Percentiles rank a stretch among this genome's conserved stretches.
These are phyloP conservation scores for Immersiporthe knoxdaviesiana DNA, from an alignment of 2,329 filamentous ascomycete species.

Conservation along the genomic window DNA sequence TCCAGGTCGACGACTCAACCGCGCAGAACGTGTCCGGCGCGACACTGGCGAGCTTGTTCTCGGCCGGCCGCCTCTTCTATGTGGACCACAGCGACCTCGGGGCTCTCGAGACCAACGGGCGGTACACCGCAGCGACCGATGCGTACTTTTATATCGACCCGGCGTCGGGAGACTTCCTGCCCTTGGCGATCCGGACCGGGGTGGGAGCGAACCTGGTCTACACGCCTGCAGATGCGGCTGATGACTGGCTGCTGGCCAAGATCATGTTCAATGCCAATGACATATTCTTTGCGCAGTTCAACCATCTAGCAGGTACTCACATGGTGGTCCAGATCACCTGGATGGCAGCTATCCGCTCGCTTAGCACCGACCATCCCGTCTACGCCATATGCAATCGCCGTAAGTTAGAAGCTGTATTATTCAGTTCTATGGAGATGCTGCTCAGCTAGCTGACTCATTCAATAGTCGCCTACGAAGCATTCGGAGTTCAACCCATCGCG, in stretches of 20 bases:
- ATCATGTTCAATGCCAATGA: slow-evolving; percentile 54
- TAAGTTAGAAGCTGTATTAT: slow-evolving; percentile 31
- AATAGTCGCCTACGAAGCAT: slow-evolving; percentile 39
- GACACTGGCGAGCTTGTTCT: slow-evolving; percentile 40
- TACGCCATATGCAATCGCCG: slow-evolving; percentile 43
- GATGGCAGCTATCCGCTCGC: slow-evolving; percentile 49
- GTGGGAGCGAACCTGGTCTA: slow-evolving; percentile 46
- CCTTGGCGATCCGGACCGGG: slow-evolving; percentile 53
- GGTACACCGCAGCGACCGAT: slow-evolving; percentile 47
- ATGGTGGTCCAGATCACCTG: slow-evolving; percentile 48
- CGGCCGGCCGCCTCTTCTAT: slow-evolving; percentile 46
- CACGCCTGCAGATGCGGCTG: slow-evolving; percentile 47
- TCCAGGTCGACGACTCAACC: slow-evolving; percentile 39
- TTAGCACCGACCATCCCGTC: slow-evolving; percentile 51
- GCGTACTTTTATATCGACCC: slow-evolving; percentile 52
- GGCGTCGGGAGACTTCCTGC: slow-evolving; percentile 47
- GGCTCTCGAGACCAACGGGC: slow-evolving; percentile 33
- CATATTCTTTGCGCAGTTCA: slow-evolving; percentile 48
- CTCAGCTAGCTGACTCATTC: slow-evolving; percentile 7
- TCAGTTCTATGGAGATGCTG: no score
- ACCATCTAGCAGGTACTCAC: slow-evolving; percentile 49
- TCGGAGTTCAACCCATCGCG: slow-evolving; percentile 38
- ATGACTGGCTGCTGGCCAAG: slow-evolving; percentile 57
- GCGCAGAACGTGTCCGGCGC: slow-evolving; percentile 38
- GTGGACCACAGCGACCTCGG: slow-evolving; percentile 46